phyloP scores from a whole-genome alignment of 768 basidiomycete genomes.

The Podaxis rugospora region DNA sequence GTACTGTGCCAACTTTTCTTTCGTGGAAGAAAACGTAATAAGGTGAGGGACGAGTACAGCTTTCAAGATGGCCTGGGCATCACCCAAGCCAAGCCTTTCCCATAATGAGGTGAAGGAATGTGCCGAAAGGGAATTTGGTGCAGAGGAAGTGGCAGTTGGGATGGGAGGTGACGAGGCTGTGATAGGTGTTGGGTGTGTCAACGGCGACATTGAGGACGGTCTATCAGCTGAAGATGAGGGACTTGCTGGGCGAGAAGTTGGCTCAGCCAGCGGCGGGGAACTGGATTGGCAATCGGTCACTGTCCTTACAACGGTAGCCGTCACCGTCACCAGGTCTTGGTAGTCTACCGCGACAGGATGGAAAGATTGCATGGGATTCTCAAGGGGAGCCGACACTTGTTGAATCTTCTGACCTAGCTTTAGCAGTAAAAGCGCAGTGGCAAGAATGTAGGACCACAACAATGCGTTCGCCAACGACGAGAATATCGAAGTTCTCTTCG shows the following conservation, averaged over 20 bases:
- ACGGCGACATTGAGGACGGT: neutral
- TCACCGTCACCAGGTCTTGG: neutral
- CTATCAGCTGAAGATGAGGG: neutral
- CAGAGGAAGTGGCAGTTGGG: neutral
- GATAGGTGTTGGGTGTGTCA: neutral
- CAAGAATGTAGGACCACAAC: constrained; percentile 19
- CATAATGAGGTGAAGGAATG: neutral
- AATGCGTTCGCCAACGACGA: constrained; percentile 6
- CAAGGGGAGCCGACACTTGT: too few relatives aligned
- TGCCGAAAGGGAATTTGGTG: neutral
- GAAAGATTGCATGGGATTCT: neutral
- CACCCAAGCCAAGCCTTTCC: constrained; percentile 3
- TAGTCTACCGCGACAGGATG: neutral
- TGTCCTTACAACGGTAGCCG: neutral
- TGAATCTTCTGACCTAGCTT: neutral
- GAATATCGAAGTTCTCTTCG: neutral
- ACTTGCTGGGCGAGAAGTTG: neutral
- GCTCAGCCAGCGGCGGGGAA: neutral
- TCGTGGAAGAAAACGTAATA: neutral
- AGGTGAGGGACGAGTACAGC: neutral
- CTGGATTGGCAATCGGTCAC: neutral
- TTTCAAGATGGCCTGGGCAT: neutral
- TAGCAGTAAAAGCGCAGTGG: constrained; percentile 24
- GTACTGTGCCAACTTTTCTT: constrained; percentile 1
- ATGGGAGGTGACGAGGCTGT: neutral